These are phyloP conservation scores for Arthrobotrys entomopaga DNA, from an alignment of 2,329 filamentous ascomycete genomes.

Conservation along the genomic window DNA sequence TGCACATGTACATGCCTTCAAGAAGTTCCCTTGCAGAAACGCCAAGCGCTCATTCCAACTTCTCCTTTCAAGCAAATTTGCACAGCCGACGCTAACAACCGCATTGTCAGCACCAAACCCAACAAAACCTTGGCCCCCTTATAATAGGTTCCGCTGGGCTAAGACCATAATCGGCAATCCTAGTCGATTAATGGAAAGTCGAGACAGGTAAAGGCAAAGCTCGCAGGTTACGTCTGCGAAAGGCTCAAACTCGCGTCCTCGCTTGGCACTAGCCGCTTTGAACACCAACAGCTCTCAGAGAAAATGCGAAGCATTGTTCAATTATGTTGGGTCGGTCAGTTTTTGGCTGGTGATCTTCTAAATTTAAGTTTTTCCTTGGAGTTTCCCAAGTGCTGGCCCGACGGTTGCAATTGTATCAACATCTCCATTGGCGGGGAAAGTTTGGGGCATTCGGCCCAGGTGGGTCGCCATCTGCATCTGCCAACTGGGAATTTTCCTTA, in stretches of 20 bases:
- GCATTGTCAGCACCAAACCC: not conserved
- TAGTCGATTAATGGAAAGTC: conserved; percentile 38
- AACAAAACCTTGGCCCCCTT: not conserved
- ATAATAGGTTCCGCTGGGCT: not conserved
- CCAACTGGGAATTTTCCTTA: too few species aligned
- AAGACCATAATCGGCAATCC: conserved; percentile 19
- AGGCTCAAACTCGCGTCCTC: not conserved
- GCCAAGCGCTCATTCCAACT: too few species aligned
- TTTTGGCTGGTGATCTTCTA: conserved; percentile 24
- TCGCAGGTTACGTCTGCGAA: conserved; percentile 3
- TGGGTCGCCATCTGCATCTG: too few species aligned
- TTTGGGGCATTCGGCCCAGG: too few species aligned
- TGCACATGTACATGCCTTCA: too few species aligned
- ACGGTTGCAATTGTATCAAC: too few species aligned
- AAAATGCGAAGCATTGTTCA: not conserved
- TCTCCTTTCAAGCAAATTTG: not conserved
- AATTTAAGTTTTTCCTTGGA: conserved; percentile 11
- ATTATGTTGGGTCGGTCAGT: not conserved
- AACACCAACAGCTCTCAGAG: too few species aligned
- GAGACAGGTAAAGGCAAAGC: not conserved
- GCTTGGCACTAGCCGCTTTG: too few species aligned
- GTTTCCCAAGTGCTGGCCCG: too few species aligned
- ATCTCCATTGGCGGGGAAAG: too few species aligned
- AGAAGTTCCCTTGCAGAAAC: too few species aligned
- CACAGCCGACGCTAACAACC: conserved; percentile 7